A percentile compares a stretch with the other conserved stretches of the same genome.
These are phyloP conservation scores for Earliella scabrosa DNA, from an alignment of 1,284 basidiomycete genomes.

Conservation along the genomic window DNA sequence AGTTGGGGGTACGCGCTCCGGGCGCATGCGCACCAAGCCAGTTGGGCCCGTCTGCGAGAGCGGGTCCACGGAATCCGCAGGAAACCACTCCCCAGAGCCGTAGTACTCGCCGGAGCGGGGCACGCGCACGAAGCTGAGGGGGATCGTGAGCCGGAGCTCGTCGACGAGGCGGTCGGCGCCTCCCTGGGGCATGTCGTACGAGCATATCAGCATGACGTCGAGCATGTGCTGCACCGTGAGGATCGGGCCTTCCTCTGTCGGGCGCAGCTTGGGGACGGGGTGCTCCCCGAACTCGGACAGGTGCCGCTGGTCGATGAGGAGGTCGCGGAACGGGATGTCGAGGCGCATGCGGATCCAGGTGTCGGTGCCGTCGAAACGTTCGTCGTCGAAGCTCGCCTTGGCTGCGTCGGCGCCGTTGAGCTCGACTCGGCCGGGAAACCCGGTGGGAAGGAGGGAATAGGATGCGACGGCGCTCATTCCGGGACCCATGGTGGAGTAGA, in stretches of 20 bases:
- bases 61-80: constrained; percentile 5
- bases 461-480: constrained; percentile 37
- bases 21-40: constrained; percentile 3
- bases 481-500: constrained; percentile 35
- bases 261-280: constrained; percentile 49
- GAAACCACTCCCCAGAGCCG: too few species aligned
- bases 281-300: constrained; percentile 26
- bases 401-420: constrained; percentile 45
- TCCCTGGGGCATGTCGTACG: constrained; percentile 51
- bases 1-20: constrained; percentile 16
- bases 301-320: constrained; percentile 20
- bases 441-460: constrained; percentile 58
- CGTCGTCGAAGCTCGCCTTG: constrained; percentile 45
- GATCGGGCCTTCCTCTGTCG: constrained; percentile 55
- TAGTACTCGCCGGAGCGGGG: constrained; percentile 9
- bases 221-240: constrained; percentile 61
- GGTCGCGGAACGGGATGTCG: constrained; percentile 19
- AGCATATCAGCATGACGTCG: constrained; percentile 53
- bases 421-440: constrained; percentile 46
- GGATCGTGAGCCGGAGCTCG: constrained; percentile 51
- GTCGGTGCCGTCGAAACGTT: constrained; percentile 23
- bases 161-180: constrained; percentile 37
- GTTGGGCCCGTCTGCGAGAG: not conserved
- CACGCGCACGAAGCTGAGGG: constrained; percentile 54
- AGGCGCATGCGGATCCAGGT: constrained; percentile 21